Percentiles rank a stretch among this genome's conserved stretches.
Evolutionary conservation across 2,329 filamentous ascomycete genomes (phyloP).

Genomic region (Colletotrichum scovillei): DNA sequence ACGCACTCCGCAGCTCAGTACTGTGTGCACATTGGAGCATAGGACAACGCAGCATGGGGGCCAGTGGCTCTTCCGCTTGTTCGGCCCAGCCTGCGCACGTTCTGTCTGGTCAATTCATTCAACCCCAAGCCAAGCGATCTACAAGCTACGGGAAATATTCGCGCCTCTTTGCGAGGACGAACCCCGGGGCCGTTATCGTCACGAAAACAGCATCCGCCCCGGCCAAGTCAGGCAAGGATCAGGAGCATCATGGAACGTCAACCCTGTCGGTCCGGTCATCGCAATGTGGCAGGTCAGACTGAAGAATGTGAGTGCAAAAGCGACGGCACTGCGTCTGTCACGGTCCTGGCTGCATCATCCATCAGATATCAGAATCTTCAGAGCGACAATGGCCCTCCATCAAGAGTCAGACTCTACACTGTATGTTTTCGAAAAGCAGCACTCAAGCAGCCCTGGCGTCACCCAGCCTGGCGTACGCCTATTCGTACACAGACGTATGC

Average conservation of each 20-base stretch:
- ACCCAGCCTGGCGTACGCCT: background rate
- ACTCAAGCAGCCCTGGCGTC: slow-evolving; percentile 27
- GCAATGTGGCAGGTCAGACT: slow-evolving; percentile 36
- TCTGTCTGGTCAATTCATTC: slow-evolving; percentile 25
- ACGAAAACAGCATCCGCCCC: slow-evolving; percentile 34
- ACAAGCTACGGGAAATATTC: slow-evolving; percentile 35
- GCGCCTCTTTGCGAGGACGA: slow-evolving; percentile 28
- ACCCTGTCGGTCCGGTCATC: slow-evolving; percentile 35
- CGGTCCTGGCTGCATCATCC: slow-evolving; percentile 13
- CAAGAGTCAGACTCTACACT: slow-evolving; percentile 7
- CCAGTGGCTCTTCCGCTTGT: slow-evolving; percentile 26
- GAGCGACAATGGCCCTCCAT: slow-evolving; percentile 14
- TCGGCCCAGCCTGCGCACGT: slow-evolving; percentile 5
- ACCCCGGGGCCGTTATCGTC: slow-evolving; percentile 31
- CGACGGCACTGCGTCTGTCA: slow-evolving; percentile 26
- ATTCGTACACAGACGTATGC: slow-evolving; percentile 7
- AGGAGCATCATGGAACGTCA: slow-evolving; percentile 32
- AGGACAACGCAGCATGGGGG: slow-evolving; percentile 27
- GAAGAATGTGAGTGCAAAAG: slow-evolving; percentile 33
- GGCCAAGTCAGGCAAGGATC: slow-evolving; percentile 35
- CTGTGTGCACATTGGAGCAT: background rate
- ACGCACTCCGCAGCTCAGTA: slow-evolving; percentile 18
- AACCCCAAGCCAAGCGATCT: slow-evolving; percentile 28
- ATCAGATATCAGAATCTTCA: slow-evolving; percentile 36
- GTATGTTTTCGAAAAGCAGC: slow-evolving; percentile 5